These are phyloP conservation scores for Amanita phalloides DNA, from an alignment of 768 basidiomycete genomes.

Conservation along the genomic window DNA sequence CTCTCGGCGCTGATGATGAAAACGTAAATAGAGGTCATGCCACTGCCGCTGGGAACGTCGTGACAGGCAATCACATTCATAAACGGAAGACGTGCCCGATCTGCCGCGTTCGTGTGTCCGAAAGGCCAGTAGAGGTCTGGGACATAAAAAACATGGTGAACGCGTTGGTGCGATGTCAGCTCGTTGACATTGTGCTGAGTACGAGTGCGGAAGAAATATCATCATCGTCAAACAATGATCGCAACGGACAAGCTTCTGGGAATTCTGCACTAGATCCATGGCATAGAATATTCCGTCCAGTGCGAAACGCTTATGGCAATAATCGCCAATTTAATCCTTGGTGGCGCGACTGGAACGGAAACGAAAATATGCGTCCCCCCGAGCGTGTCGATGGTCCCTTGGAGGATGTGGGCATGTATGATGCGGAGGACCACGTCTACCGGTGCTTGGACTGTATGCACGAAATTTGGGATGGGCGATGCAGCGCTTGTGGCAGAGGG, in stretches of 20 bases:
- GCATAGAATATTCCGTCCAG: slow-evolving; percentile 45
- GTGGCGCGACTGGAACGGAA: slow-evolving; percentile 4
- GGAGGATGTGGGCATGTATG: slow-evolving; percentile 51
- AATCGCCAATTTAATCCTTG: not conserved
- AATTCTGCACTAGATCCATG: slow-evolving; percentile 40
- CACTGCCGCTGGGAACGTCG: slow-evolving; percentile 14
- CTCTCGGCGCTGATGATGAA: slow-evolving; percentile 10
- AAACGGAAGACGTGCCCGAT: slow-evolving; percentile 64
- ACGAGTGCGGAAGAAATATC: slow-evolving; percentile 13
- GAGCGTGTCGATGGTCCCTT: slow-evolving; percentile 16
- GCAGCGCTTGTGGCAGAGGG: slow-evolving; percentile 46
- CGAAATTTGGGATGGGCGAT: slow-evolving; percentile 65
- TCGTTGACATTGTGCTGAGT: slow-evolving; percentile 23
- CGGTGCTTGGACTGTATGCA: slow-evolving; percentile 70
- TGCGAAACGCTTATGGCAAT: slow-evolving; percentile 3
- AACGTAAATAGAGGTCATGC: slow-evolving; percentile 14
- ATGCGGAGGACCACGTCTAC: slow-evolving; percentile 68
- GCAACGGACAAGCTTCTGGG: slow-evolving; percentile 13
- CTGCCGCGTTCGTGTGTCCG: slow-evolving; percentile 50
- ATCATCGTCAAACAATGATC: slow-evolving; percentile 14
- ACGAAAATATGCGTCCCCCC: slow-evolving; percentile 12
- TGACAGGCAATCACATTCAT: slow-evolving; percentile 39
- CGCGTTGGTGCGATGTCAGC: slow-evolving; percentile 39
- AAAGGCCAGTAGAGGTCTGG: slow-evolving; percentile 64
- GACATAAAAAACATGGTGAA: slow-evolving; percentile 56